Evolutionary conservation across 495 filamentous ascomycete genomes (phyloP).

Genomic region (Hypoxylon perforatum): DNA sequence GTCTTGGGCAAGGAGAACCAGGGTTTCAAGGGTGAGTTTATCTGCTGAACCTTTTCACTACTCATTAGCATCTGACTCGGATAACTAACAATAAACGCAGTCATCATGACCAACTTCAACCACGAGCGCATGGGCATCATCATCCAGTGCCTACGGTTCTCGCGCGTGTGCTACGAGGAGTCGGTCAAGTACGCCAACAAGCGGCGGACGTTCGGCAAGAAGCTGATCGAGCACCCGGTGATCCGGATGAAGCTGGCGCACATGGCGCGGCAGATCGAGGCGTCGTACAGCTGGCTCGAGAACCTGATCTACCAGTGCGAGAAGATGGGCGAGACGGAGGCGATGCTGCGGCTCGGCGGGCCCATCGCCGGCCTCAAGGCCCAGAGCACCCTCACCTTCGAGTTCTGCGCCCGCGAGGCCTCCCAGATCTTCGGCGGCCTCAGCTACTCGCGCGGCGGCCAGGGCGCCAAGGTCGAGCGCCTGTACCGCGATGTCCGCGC

Average conservation of each 20-base stretch:
- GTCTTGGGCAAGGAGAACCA: slow-evolving; percentile 97
- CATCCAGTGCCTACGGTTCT: slow-evolving; percentile 95
- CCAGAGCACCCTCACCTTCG: slow-evolving; percentile 90
- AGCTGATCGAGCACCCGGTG: slow-evolving; percentile 94
- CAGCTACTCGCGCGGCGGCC: slow-evolving; percentile 91
- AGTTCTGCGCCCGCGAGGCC: slow-evolving; percentile 96
- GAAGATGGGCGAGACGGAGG: slow-evolving; percentile 92
- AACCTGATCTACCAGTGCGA: slow-evolving; percentile 92
- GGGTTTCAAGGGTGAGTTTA: slow-evolving; percentile 82
- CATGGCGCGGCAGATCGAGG: slow-evolving; percentile 98
- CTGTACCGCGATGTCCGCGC: slow-evolving; percentile 97
- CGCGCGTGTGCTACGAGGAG: slow-evolving; percentile 97
- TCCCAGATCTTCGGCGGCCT: slow-evolving; percentile 97
- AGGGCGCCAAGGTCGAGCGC: slow-evolving; percentile 95
- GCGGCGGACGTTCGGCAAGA: slow-evolving; percentile 94
- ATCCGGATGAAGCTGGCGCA: slow-evolving; percentile 97
- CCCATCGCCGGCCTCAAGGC: slow-evolving; percentile 95
- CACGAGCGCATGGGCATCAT: slow-evolving; percentile 98
- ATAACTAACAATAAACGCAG: slow-evolving; percentile 48
- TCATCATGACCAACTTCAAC: slow-evolving; percentile 99
- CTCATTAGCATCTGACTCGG: background rate
- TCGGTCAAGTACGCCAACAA: slow-evolving; percentile 96
- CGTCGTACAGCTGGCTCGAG: slow-evolving; percentile 97
- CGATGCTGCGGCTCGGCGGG: slow-evolving; percentile 94
- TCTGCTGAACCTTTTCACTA: background rate